These are phyloP conservation scores for Chaetomidium leptoderma DNA, from an alignment of 495 filamentous ascomycete genomes.

Conservation along the genomic window DNA sequence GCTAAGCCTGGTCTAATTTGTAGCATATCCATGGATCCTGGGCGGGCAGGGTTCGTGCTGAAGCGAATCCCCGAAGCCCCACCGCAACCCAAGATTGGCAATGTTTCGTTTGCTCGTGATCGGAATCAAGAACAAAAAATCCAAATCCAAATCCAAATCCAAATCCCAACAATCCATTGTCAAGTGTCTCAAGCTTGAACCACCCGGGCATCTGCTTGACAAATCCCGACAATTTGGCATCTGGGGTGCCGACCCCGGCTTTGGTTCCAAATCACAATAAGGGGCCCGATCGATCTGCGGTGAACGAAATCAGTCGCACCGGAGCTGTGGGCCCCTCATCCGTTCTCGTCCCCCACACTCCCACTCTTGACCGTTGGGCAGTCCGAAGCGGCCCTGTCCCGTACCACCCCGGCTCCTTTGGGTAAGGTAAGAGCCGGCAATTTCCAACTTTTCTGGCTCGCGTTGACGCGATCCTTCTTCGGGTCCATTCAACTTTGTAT, in stretches of 20 bases:
- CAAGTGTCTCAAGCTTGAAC: background rate
- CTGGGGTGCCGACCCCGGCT: background rate
- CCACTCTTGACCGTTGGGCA: constrained; percentile 3
- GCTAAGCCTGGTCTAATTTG: too few species aligned
- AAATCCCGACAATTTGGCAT: background rate
- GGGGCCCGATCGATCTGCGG: constrained; percentile 1
- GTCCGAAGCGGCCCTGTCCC: background rate
- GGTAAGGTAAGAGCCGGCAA: constrained; percentile 5
- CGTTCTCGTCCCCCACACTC: background rate
- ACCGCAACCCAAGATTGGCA: background rate
- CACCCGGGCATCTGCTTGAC: too few species aligned
- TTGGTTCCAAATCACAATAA: background rate
- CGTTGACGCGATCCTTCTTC: background rate
- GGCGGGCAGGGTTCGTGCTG: background rate
- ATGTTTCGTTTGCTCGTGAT: background rate
- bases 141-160: background rate
- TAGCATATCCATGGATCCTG: too few species aligned
- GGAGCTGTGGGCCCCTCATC: background rate
- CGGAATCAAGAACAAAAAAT: background rate
- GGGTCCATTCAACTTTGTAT: background rate
- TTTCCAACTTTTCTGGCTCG: constrained; percentile 13
- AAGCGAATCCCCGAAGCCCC: background rate
- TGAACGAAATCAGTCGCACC: constrained; percentile 5
- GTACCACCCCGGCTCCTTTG: constrained; percentile 1
- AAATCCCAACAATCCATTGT: background rate